Evolutionary conservation across 129 eudicot species (phyloP).

Genomic region (Centella asiatica): DNA sequence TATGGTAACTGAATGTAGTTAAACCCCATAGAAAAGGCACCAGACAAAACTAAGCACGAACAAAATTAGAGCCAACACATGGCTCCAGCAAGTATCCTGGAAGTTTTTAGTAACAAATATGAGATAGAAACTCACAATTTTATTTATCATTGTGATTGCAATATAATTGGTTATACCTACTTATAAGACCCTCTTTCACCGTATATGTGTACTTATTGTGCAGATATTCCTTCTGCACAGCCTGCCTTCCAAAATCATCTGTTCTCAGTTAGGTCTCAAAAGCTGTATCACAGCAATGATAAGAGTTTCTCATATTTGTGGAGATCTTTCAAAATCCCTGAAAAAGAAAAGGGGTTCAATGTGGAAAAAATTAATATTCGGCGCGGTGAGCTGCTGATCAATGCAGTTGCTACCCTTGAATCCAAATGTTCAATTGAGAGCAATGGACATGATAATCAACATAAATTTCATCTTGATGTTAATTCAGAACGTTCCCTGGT

Average conservation of each 20-base stretch:
- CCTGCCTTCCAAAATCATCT: constrained; percentile 37
- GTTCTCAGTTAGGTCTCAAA: constrained; percentile 32
- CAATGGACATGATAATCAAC: constrained; percentile 6
- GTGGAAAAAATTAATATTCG: constrained; percentile 7
- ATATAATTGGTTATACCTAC: neutral
- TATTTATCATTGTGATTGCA: neutral
- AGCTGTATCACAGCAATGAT: constrained; percentile 23
- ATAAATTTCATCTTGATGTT: constrained; percentile 13
- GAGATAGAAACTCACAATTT: no score
- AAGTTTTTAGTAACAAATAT: neutral
- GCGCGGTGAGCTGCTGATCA: constrained; percentile 36
- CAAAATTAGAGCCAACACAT: no score
- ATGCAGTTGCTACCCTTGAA: constrained; percentile 76
- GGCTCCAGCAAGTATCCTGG: no score
- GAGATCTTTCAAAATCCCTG: constrained; percentile 24
- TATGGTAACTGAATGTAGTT: no score
- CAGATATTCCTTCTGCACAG: constrained; percentile 68
- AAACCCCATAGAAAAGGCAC: no score
- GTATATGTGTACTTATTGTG: constrained; percentile 3
- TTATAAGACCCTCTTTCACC: constrained; percentile 1
- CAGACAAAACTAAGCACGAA: no score
- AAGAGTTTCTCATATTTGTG: constrained; percentile 28
- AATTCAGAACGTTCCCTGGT: constrained; percentile 16
- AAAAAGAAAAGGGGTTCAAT: constrained; percentile 8
- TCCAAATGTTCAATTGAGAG: constrained; percentile 20